These are phyloP conservation scores for Malbranchea zuffiana DNA, from an alignment of 2,329 filamentous ascomycete genomes.

Conservation along the genomic window DNA sequence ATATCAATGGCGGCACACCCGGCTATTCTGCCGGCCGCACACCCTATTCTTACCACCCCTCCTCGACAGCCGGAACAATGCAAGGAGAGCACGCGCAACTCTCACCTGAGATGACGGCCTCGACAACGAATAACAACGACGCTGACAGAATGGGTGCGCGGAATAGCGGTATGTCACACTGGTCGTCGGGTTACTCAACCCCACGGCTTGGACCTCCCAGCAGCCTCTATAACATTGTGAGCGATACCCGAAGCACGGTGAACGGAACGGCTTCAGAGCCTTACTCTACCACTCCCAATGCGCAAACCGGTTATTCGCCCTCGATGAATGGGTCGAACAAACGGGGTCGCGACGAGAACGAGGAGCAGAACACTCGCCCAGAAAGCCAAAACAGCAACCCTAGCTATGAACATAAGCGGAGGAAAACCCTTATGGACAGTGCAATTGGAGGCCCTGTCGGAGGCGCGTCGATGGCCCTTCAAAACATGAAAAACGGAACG, in stretches of 20 bases:
- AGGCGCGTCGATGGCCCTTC: constrained; percentile 29
- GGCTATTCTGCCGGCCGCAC: constrained; percentile 61
- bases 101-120: constrained; percentile 71
- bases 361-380: constrained; percentile 56
- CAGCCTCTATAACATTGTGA: constrained; percentile 82
- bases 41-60: constrained; percentile 65
- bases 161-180: constrained; percentile 68
- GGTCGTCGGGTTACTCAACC: constrained; percentile 64
- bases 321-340: constrained; percentile 56
- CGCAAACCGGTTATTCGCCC: constrained; percentile 30
- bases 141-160: constrained; percentile 72
- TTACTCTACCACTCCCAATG: constrained; percentile 59
- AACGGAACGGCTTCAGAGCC: constrained; percentile 59
- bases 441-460: constrained; percentile 39
- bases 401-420: constrained; percentile 57
- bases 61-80: constrained; percentile 54
- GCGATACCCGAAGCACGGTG: constrained; percentile 57
- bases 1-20: constrained; percentile 68
- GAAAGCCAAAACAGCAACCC: constrained; percentile 50
- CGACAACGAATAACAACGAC: constrained; percentile 64
- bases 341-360: constrained; percentile 54
- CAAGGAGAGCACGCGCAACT: constrained; percentile 64
- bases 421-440: constrained; percentile 60
- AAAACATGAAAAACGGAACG: constrained; percentile 36
- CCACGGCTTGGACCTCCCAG: constrained; percentile 60